Base-by-base conservation (phyloP, 1,284 basidiomycete species). In the Amylostereum areolatum region DNA sequence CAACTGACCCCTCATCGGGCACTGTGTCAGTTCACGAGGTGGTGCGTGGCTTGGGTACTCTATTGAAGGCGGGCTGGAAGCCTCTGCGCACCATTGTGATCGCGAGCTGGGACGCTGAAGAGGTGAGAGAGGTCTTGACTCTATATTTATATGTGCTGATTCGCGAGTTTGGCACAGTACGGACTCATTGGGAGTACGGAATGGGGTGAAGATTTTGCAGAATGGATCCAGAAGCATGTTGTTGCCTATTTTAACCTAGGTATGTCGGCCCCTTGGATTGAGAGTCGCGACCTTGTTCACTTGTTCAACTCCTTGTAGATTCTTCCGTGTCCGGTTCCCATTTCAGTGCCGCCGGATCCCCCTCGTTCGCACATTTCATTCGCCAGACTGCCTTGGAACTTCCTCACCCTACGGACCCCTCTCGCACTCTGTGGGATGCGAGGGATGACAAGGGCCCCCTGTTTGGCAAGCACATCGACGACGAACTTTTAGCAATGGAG, bases 101-200 rank as follows among this genome's bases (percentile, higher is more conserved):
- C 46, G 92, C 89, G 3, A 89, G 83, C 55, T 97, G 92, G 93
- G 92, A 96, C 65, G 95, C 83, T 0, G 94, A 97, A 69, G 95
- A 94, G 75, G 82, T 85, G 42, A 40, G 62, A 55, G 2, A 33
- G 24, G 10, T 33, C 12, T 31, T 50, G n/a, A 11, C 6, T 10
- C 27, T 41, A 18, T 43, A 8, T 4, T 27, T 24, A 10, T 24
- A 24, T 36, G 4, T 18, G 12, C 7, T 31, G 28, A 2, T 9
- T 18, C 7, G 5, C n/a, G 3, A 40, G 6, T 28, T 44, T 5
- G 31, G 32, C 49, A 8, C 53, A 91, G 81, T 92, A 92, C 53
- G 92, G 92, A 29, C 75, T 96, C 34, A 72, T 97, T 41, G 93
- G 93, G 9, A 85, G 83, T 57, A 93, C 89, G 5, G 92, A 96